phyloP scores from a whole-genome alignment of 768 basidiomycete species.

The Lentinula edodes region DNA sequence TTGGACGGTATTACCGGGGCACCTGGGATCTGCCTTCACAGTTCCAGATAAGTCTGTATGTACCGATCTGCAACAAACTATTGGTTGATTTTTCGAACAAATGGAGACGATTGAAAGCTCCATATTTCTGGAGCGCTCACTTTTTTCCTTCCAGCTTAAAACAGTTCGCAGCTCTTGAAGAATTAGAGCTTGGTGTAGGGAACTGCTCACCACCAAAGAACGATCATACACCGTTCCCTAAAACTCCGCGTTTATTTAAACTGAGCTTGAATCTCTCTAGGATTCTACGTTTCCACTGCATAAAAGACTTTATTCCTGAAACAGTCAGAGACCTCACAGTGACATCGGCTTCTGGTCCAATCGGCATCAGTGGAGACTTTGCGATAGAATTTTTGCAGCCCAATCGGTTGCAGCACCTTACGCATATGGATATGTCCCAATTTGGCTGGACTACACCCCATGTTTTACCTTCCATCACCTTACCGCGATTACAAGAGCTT shows the following conservation, averaged over 20 bases:
- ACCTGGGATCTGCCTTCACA: neutral
- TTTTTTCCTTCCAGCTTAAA: neutral
- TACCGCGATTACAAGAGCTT: neutral
- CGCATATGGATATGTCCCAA: too few species aligned
- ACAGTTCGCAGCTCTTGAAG: neutral
- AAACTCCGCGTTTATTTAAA: neutral
- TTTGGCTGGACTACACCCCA: too few species aligned
- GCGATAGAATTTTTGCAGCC: too few species aligned
- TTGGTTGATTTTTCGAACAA: neutral
- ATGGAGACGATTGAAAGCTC: neutral
- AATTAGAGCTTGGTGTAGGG: neutral
- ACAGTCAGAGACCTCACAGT: too few species aligned
- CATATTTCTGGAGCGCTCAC: neutral
- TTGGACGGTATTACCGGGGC: neutral
- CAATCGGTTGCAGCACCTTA: too few species aligned
- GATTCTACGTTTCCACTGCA: too few species aligned
- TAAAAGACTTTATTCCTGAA: too few species aligned
- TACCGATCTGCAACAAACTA: neutral
- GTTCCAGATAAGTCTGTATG: neutral
- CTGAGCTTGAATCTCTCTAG: too few species aligned
- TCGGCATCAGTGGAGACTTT: too few species aligned
- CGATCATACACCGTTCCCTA: neutral
- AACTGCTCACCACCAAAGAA: neutral
- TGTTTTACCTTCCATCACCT: neutral
- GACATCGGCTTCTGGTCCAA: too few species aligned